Evolutionary conservation across 2,329 filamentous ascomycete genomes (phyloP), one percentile per base, ranked within the genome.

Genomic region (Sporothrix pallida): DNA sequence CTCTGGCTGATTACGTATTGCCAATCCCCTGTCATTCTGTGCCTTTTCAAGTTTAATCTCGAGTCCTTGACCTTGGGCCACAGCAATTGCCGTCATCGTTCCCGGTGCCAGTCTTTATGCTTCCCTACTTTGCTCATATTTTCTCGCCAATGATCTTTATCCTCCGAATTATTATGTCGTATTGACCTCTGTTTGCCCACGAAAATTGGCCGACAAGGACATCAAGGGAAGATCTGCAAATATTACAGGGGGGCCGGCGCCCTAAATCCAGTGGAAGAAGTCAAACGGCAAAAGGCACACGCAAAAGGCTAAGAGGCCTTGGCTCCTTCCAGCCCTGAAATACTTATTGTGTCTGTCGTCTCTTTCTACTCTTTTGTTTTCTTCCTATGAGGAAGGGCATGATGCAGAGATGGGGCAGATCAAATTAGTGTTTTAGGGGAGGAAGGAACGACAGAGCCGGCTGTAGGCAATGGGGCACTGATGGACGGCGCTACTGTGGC

Each of bases 391-490:
- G 52, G 52, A 23, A 23, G 23, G 23, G 23, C 23, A 26, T 26
- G 23, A 26, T 26, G 23, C 23, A 26, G 23, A 26, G 23, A 37
- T 37, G 31, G 31, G 31, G 31, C 31, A 7, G 52, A 26, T 56
- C 52, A 23, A 12, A 12, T 56, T 56, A 13, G 6, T 56, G n/a
- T 2, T 17, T 56, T 56, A 56, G 52, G 62, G 62, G 42, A 48
- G 20, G 37, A 63, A 48, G 62, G 62, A 67, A 67, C 62, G 42
- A 67, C 62, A 46, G 17, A 65, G 60, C 60, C 56, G 37, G 60
- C n/a, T n/a, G 15, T 63, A 31, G 60, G 37, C 8, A 56, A 23
- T 23, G 20, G 50, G 50, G 1, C 15, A 4, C 3, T n/a, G 3
- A 9, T 20, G 50, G 52, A 23, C 52, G 37, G 44, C 63, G 13